Evolutionary conservation across 345 rosid species (phyloP).

Genomic region (Boechera retrofracta): DNA sequence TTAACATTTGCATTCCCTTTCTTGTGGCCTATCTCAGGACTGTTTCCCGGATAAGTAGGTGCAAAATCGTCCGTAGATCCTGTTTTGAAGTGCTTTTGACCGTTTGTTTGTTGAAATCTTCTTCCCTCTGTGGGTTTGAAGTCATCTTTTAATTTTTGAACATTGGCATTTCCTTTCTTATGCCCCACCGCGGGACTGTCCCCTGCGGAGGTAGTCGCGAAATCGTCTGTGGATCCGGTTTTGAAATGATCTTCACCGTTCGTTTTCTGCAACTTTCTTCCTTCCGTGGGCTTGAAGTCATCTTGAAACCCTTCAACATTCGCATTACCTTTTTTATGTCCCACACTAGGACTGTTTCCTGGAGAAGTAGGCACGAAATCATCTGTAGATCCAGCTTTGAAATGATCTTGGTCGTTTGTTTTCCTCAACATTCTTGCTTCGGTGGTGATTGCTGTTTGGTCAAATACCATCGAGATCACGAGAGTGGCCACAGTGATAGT

Average conservation of each 20-base stretch:
- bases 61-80: constrained; percentile 46
- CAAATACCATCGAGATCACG: constrained; percentile 27
- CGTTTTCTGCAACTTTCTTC: constrained; percentile 3
- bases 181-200: constrained; percentile 54
- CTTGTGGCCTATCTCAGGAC: constrained; percentile 56
- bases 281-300: constrained; percentile 37
- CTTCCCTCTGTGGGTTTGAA: constrained; percentile 28
- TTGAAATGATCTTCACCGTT: constrained; percentile 23
- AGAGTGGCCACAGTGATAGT: constrained; percentile 10
- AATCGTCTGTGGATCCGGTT: constrained; percentile 34
- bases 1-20: constrained; percentile 18
- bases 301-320: constrained; percentile 14
- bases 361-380: constrained; percentile 48
- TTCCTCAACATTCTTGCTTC: constrained; percentile 36
- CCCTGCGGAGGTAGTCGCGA: constrained; percentile 50
- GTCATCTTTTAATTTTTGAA: background rate
- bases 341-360: constrained; percentile 48
- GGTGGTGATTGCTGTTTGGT: constrained; percentile 24
- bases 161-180: constrained; percentile 24
- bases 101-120: background rate
- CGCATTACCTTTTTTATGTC: constrained; percentile 31
- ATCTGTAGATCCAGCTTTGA: constrained; percentile 2
- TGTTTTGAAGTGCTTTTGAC: constrained; percentile 22
- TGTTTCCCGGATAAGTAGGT: constrained; percentile 54
- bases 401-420: constrained; percentile 8